Evolutionary conservation across 768 basidiomycete genomes (phyloP).

Genomic region (Pisolithus tinctorius): DNA sequence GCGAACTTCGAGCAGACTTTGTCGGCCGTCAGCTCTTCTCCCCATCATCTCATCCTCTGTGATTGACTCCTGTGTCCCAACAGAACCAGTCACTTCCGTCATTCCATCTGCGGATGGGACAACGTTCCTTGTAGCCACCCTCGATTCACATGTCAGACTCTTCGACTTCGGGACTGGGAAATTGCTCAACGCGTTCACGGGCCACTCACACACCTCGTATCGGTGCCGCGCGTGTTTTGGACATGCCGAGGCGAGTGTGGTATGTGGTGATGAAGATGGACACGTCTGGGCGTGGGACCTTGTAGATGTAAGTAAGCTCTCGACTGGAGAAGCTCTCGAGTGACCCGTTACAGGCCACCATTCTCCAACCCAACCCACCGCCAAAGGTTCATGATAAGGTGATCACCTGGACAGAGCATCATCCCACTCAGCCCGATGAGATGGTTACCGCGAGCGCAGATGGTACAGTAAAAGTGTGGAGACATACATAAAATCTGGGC

Average conservation of each 20-base stretch:
- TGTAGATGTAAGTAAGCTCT: slow-evolving; percentile 57
- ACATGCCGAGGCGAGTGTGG: slow-evolving; percentile 70
- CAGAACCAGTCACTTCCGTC: slow-evolving; percentile 85
- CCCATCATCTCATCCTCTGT: neutral
- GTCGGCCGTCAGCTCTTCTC: slow-evolving; percentile 66
- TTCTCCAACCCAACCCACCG: slow-evolving; percentile 66
- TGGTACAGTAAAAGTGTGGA: slow-evolving; percentile 89
- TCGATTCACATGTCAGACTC: slow-evolving; percentile 80
- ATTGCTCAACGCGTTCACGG: slow-evolving; percentile 77
- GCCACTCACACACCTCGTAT: slow-evolving; percentile 70
- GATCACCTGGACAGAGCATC: slow-evolving; percentile 89
- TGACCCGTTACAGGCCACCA: slow-evolving; percentile 47
- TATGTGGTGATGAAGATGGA: slow-evolving; percentile 90
- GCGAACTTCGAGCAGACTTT: slow-evolving; percentile 82
- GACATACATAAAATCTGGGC: slow-evolving; percentile 30
- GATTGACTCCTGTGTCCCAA: neutral
- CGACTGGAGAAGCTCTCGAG: neutral
- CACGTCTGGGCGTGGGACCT: slow-evolving; percentile 90
- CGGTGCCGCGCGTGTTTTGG: slow-evolving; percentile 79
- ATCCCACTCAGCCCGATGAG: slow-evolving; percentile 74
- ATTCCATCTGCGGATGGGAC: slow-evolving; percentile 73
- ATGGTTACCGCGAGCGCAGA: slow-evolving; percentile 89
- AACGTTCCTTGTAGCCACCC: slow-evolving; percentile 74
- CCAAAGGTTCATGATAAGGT: slow-evolving; percentile 75
- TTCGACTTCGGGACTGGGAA: slow-evolving; percentile 82